phyloP scores from a whole-genome alignment of 2,329 filamentous ascomycete genomes.

The Arthrobotrys entomopaga region DNA sequence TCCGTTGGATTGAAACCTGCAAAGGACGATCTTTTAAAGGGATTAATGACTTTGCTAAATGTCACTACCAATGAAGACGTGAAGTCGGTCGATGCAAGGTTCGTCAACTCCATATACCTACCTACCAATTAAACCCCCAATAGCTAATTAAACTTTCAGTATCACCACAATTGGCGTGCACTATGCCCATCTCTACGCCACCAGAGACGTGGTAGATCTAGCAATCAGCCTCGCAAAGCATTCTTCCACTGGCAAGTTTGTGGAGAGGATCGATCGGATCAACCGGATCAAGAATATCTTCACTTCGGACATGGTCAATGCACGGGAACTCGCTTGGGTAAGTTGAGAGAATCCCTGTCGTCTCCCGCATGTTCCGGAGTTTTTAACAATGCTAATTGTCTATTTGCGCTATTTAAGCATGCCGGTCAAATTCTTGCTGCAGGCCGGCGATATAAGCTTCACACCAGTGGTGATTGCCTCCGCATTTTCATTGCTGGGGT shows the following conservation, averaged over 20 bases:
- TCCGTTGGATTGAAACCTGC: slow-evolving; percentile 57
- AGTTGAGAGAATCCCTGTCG: slow-evolving; percentile 26
- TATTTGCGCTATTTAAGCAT: slow-evolving; percentile 53
- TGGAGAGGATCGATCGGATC: slow-evolving; percentile 56
- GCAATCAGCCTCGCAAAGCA: slow-evolving; percentile 45
- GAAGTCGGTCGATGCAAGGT: slow-evolving; percentile 54
- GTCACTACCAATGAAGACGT: slow-evolving; percentile 54
- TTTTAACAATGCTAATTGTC: slow-evolving; percentile 27
- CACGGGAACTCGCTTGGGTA: slow-evolving; percentile 58
- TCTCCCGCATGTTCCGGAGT: slow-evolving; percentile 16
- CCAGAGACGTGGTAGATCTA: slow-evolving; percentile 44
- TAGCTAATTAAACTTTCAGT: slow-evolving; percentile 41
- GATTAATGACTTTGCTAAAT: slow-evolving; percentile 56
- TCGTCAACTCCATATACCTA: slow-evolving; percentile 28
- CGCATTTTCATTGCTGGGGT: slow-evolving; percentile 59
- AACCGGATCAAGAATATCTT: slow-evolving; percentile 57
- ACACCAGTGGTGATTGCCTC: slow-evolving; percentile 58
- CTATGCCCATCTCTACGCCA: slow-evolving; percentile 59
- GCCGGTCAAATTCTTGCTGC: slow-evolving; percentile 59
- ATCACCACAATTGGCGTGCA: slow-evolving; percentile 58
- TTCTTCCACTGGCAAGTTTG: slow-evolving; percentile 35
- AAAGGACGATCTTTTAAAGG: slow-evolving; percentile 57
- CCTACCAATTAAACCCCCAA: slow-evolving; percentile 32
- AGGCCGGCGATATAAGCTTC: slow-evolving; percentile 57
- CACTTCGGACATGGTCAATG: slow-evolving; percentile 57